Base-by-base conservation (phyloP, 2,329 filamentous ascomycete genomes). In the Fusarium sp. region DNA sequence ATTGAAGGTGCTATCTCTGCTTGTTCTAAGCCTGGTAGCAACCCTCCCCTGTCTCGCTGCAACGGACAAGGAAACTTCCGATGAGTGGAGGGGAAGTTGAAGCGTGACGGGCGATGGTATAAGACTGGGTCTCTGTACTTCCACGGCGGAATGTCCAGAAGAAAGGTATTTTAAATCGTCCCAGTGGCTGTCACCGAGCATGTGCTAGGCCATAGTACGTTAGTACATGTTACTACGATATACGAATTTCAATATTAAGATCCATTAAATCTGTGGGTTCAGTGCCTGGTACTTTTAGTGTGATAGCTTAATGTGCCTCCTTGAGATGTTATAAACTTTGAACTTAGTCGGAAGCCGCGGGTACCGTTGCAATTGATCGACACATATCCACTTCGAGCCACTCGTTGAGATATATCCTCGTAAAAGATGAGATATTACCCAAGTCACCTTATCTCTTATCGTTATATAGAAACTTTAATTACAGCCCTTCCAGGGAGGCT, bases 81-180 rank as follows among this genome's bases (percentile, higher is more conserved):
- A 34, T 34, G 3, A 20, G 22, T 3, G 9, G 6, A 15, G 18
- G 7, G 18, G 20, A 15, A 8, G 13, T 30, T 3, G 3, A 12
- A 11, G 4, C 3, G 13, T 30, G 13, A 30, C 2, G 9, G 9
- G 18, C 3, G 3, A 20, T 45, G 9, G 5, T 0, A 36, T 18
- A 36, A 36, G 15, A 36, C 0, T 9, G 1, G 3, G 32, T 8
- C 1, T 20, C 12, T 20, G 17, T 20, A 8, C 13, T 15, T 7
- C 14, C 20, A 4, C 0, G 0, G 13, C 7, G 18, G 18, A 14
- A 47, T 14, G 8, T 8, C 2, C 5, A 28, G 17, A 13, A 20
- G 42, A 11, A 26, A 9, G 17, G 8, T 26, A 26, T 20, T 20
- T 47, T 11, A 5, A 8, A 11, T 28, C 0, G 13, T 8, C 8